A percentile compares a stretch with the other conserved stretches of the same genome.
These are phyloP conservation scores for Epichloe hybrida DNA, from an alignment of 2,329 filamentous ascomycete genomes.

Conservation along the genomic window DNA sequence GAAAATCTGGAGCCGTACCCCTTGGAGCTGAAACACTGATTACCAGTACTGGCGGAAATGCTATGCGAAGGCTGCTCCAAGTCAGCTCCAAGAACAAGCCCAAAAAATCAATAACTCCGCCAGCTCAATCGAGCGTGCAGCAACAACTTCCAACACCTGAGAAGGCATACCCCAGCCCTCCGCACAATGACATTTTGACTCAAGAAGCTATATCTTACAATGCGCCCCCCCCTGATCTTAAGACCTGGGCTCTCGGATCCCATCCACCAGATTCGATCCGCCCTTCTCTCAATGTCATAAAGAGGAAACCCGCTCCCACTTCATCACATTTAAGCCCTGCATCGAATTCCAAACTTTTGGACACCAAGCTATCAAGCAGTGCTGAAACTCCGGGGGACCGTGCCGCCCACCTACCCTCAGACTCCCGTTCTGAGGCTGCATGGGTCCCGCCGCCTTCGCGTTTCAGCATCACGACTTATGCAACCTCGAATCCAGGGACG, in stretches of 20 bases:
- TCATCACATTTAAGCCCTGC: constrained; percentile 6
- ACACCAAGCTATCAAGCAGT: constrained; percentile 10
- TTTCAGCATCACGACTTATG: constrained; percentile 51
- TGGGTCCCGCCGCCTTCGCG: constrained; percentile 43
- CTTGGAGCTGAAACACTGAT: constrained; percentile 21
- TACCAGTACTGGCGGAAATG: constrained; percentile 12
- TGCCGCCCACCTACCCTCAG: constrained; percentile 7
- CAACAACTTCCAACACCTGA: constrained; percentile 4
- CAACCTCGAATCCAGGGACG: constrained; percentile 29
- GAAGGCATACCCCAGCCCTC: constrained; percentile 21
- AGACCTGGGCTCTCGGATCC: constrained; percentile 9
- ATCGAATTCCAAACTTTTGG: neutral
- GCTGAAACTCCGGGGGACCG: constrained; percentile 5
- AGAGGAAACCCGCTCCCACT: constrained; percentile 30
- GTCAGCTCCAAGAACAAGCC: constrained; percentile 4
- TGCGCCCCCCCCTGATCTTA: constrained; percentile 3
- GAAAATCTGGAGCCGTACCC: constrained; percentile 7
- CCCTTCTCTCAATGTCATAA: constrained; percentile 24
- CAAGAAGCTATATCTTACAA: constrained; percentile 8
- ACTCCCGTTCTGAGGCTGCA: constrained; percentile 16
- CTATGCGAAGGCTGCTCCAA: constrained; percentile 21
- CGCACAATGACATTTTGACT: constrained; percentile 15
- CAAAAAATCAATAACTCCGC: neutral
- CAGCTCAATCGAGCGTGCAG: neutral
- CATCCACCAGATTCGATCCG: constrained; percentile 12